Percentiles rank a stretch among this genome's conserved stretches.
Evolutionary conservation across 805 yeast genomes (phyloP).

Genomic region (Ogataea methylovora): DNA sequence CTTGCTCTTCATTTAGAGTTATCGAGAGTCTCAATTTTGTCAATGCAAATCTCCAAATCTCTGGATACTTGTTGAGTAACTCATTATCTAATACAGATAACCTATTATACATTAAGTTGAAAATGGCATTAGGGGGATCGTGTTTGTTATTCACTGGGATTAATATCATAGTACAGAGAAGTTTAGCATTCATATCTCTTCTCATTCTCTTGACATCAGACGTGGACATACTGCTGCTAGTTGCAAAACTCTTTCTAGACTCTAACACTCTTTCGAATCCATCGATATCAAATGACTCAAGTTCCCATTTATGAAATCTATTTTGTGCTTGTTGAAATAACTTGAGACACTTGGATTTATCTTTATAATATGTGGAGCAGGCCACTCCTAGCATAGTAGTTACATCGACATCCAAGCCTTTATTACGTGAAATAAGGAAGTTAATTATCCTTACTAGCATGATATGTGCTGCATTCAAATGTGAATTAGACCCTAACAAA

Average conservation of each 20-base stretch:
- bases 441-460: slow-evolving; percentile 16
- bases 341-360: slow-evolving; percentile 15
- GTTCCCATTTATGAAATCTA: slow-evolving; percentile 24
- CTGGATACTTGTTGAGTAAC: slow-evolving; percentile 18
- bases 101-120: slow-evolving; percentile 10
- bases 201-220: slow-evolving; percentile 10
- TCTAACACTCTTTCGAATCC: slow-evolving; percentile 19
- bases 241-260: neutral
- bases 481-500: slow-evolving; percentile 12
- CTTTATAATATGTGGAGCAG: slow-evolving; percentile 15
- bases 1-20: slow-evolving; percentile 8
- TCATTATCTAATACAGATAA: slow-evolving; percentile 11
- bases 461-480: slow-evolving; percentile 18
- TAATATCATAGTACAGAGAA: slow-evolving; percentile 17
- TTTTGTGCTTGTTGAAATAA: slow-evolving; percentile 21
- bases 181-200: slow-evolving; percentile 20
- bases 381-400: slow-evolving; percentile 23
- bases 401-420: slow-evolving; percentile 13
- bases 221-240: slow-evolving; percentile 1
- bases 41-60: slow-evolving; percentile 22
- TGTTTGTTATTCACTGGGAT: neutral
- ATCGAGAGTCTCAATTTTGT: slow-evolving; percentile 15
- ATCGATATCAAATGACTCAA: slow-evolving; percentile 23
- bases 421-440: slow-evolving; percentile 7
- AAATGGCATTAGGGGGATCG: slow-evolving; percentile 7